A percentile compares a stretch with the other conserved stretches of the same genome.
These are phyloP conservation scores for Paraconiothyrium brasiliense DNA, from an alignment of 2,329 filamentous ascomycete species.

Conservation along the genomic window DNA sequence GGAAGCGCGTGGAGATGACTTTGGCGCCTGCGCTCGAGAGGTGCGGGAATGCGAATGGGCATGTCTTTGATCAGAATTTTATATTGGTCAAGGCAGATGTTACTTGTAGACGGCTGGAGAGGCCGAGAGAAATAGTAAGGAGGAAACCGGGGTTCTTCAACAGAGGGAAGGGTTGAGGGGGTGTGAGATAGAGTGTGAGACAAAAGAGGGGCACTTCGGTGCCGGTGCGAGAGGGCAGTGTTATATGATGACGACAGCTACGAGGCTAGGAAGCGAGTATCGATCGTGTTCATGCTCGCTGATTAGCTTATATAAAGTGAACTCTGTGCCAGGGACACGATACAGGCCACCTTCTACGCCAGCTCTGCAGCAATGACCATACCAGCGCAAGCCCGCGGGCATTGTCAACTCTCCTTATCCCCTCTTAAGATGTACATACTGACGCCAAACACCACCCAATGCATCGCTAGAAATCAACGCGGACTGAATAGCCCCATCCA, in stretches of 20 bases:
- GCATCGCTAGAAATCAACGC: constrained; percentile 31
- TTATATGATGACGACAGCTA: not conserved
- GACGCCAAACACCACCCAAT: constrained; percentile 41
- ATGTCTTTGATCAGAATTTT: constrained; percentile 49
- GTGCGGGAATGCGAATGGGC: constrained; percentile 50
- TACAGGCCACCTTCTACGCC: not conserved
- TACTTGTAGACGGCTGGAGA: constrained; percentile 45
- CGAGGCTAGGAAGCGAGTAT: no score
- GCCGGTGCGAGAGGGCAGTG: not conserved
- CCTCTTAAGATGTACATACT: not conserved
- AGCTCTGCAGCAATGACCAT: not conserved
- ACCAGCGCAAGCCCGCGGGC: not conserved
- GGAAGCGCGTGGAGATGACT: constrained; percentile 39
- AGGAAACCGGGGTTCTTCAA: constrained; percentile 31
- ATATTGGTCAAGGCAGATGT: constrained; percentile 51
- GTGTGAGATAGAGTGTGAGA: not conserved
- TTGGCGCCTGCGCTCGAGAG: constrained; percentile 50
- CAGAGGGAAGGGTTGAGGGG: constrained; percentile 7
- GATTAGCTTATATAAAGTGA: not conserved
- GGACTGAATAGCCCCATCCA: not conserved
- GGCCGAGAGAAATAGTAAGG: constrained; percentile 27
- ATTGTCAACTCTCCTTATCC: not conserved
- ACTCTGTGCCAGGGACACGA: not conserved
- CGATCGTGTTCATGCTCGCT: no score
- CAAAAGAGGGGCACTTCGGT: not conserved